Conservation (phyloP, 2,329 filamentous ascomycete species). For the Elsinoe australis region DNA sequence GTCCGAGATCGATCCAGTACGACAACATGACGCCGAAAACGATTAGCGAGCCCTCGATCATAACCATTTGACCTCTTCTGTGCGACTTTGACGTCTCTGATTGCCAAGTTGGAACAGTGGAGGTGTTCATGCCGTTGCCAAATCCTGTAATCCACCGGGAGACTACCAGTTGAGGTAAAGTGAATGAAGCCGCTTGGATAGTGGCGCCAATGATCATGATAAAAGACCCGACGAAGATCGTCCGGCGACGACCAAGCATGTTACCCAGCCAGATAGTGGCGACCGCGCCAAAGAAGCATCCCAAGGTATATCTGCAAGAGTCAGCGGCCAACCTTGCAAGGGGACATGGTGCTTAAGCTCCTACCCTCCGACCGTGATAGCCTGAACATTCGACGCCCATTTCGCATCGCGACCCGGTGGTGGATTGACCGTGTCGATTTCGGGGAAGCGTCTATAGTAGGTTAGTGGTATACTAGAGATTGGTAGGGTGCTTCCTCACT, state of each 20-base stretch:
- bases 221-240: constrained; percentile 42
- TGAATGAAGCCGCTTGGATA: constrained; percentile 40
- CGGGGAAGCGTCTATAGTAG: constrained; percentile 31
- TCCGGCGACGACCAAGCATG: constrained; percentile 43
- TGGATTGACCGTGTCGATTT: constrained; percentile 29
- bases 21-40: constrained; percentile 45
- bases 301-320: constrained; percentile 29
- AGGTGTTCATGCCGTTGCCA: constrained; percentile 45
- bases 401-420: constrained; percentile 15
- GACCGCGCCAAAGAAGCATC: constrained; percentile 45
- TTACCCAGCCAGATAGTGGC: constrained; percentile 45
- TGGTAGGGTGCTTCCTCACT: constrained; percentile 21
- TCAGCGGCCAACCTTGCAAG: too few relatives aligned
- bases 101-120: constrained; percentile 46
- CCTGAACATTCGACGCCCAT: constrained; percentile 24
- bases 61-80: constrained; percentile 44
- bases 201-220: constrained; percentile 42
- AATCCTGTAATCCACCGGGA: constrained; percentile 43
- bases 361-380: constrained; percentile 22
- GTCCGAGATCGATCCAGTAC: constrained; percentile 48
- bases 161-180: constrained; percentile 41
- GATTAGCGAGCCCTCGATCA: constrained; percentile 44
- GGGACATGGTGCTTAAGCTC: background rate
- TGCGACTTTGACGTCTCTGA: constrained; percentile 46
- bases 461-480: too few relatives aligned